Percentiles rank a stretch among this genome's conserved stretches.
These are phyloP conservation scores for Eimeria tenella DNA, from an alignment of 169 alveolate species.

Conservation along the genomic window DNA sequence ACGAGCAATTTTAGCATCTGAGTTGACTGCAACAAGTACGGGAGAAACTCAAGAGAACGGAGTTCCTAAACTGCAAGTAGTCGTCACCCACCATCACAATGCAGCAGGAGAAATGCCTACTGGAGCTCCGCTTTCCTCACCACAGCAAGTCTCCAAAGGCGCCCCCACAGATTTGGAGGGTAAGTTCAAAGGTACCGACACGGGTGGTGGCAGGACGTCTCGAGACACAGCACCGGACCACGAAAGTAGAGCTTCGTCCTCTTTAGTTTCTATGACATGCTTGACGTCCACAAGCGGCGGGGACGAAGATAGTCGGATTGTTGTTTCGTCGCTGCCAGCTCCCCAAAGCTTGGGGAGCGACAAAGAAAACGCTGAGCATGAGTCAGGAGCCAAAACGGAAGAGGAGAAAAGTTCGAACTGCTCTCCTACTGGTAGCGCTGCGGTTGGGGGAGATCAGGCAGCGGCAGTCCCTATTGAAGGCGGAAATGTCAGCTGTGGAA, in stretches of 20 bases:
- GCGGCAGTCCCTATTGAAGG: not conserved
- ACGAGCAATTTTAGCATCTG: not conserved
- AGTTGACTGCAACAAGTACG: not conserved
- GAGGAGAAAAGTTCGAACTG: not conserved
- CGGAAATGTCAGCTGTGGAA: not conserved
- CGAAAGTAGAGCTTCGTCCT: conserved; percentile 34
- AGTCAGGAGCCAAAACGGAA: not conserved
- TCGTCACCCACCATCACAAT: not conserved
- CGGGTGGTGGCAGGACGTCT: conserved; percentile 24
- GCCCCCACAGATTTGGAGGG: not conserved
- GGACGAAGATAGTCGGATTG: conserved; percentile 13
- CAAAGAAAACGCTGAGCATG: not conserved
- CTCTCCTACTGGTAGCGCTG: not conserved
- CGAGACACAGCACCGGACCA: conserved; percentile 28
- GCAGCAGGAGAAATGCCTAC: not conserved
- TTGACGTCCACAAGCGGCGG: conserved; percentile 8
- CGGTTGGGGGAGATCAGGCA: not conserved
- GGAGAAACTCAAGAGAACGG: not conserved
- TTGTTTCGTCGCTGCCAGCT: not conserved
- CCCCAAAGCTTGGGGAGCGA: not conserved
- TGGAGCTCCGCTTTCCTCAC: not conserved
- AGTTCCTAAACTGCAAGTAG: not conserved
- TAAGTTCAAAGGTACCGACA: not conserved
- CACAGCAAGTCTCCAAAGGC: not conserved
- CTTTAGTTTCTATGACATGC: conserved; percentile 1